Base-by-base conservation (phyloP, 345 rosid species). In the Eucalyptus marginata region DNA sequence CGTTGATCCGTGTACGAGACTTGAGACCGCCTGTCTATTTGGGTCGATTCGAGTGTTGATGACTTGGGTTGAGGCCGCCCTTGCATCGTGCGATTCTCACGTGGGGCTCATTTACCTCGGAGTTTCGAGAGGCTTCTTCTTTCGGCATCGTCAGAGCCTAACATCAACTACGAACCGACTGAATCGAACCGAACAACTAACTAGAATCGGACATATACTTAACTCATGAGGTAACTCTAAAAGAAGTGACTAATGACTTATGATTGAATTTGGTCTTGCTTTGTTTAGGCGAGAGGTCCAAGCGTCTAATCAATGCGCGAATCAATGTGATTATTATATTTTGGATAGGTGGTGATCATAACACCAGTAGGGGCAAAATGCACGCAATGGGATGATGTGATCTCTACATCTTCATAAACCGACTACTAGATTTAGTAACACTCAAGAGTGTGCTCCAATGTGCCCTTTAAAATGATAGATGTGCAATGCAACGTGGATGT, bases 111-210 rank as follows among this genome's bases (percentile, higher is more conserved):
- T 5, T 68, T 31, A 17, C 0, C 40, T 15, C 1, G 11, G 40
- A 66, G 76, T 8, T 15, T n/a, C 18, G 3, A 1, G 36, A 64
- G 9, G 5, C 11, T 66, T 16, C 22, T n/a, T 36, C 6, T 31
- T 68, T 9, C 2, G 12, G 2, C 10, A 68, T 16, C 4, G 1
- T 31, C 10, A 15, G 36, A 8, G 71, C 0, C 5, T 31, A 15
- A 31, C 5, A 8, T n/a, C 40, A 16, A 31, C 4, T 31, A 15
- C 2, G 6, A 4, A 15, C 6, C 6, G 3, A 66, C 5, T 2
- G 3, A 13, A 16, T 68, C 2, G 2, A 0, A 5, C 5, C 1
- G 3, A 15, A 1, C 43, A 66, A 15, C 1, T 8, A n/a, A n/a
- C 1, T 13, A 18, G 11, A 31, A 31, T 7, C 3, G 1, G 4